Evolutionary conservation across 2,329 filamentous ascomycete genomes (phyloP).

Genomic region (Aspergillus thermomutatus): DNA sequence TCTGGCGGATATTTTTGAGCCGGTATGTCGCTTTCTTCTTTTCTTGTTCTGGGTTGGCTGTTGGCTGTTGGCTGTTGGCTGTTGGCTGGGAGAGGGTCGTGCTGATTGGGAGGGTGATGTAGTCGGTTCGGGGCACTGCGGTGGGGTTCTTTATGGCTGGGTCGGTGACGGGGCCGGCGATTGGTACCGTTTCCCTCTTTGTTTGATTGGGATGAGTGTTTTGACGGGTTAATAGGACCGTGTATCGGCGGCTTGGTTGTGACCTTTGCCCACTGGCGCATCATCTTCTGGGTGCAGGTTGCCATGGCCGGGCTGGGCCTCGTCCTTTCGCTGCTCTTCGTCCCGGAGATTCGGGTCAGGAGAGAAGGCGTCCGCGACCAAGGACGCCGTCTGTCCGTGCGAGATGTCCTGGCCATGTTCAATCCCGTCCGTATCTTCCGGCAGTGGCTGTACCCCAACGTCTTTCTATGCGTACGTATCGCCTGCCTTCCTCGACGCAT

Average conservation of each 20-base stretch:
- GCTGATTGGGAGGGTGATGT: constrained; percentile 29
- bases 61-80: no score
- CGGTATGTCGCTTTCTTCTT: constrained; percentile 20
- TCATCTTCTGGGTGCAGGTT: constrained; percentile 76
- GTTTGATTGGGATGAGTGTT: no score
- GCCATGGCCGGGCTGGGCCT: constrained; percentile 61
- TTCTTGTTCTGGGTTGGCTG: no score
- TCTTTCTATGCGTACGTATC: constrained; percentile 54
- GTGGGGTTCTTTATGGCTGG: constrained; percentile 45
- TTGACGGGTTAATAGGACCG: no score
- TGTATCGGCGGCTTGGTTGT: constrained; percentile 76
- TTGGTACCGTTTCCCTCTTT: constrained; percentile 30
- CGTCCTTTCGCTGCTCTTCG: constrained; percentile 60
- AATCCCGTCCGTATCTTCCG: constrained; percentile 62
- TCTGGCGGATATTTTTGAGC: constrained; percentile 38
- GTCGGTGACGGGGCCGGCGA: constrained; percentile 41
- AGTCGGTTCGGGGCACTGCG: constrained; percentile 45
- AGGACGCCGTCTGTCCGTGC: constrained; percentile 35
- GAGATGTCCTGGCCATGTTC: constrained; percentile 37
- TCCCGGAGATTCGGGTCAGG: constrained; percentile 64
- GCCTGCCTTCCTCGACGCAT: no score
- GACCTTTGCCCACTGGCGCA: constrained; percentile 69
- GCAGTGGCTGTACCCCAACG: constrained; percentile 66
- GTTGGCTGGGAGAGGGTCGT: no score
- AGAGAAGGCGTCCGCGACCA: constrained; percentile 38